phyloP scores from a whole-genome alignment of 2,329 filamentous ascomycete species.

The Penicillium sp. region DNA sequence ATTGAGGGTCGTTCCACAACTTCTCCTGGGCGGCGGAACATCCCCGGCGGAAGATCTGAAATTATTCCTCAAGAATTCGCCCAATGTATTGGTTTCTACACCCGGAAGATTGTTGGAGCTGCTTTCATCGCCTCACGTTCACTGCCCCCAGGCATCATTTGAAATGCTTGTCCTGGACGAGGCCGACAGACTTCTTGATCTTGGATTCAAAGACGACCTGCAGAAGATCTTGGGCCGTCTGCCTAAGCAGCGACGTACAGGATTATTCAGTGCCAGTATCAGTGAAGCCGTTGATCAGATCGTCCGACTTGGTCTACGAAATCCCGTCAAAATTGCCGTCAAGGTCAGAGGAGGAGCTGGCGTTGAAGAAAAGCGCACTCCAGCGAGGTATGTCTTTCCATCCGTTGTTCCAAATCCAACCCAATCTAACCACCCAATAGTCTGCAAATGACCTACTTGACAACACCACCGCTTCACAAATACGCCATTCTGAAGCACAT shows the following conservation, averaged over 20 bases:
- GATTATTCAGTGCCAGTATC: slow-evolving; percentile 92
- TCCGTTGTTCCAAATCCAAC: neutral
- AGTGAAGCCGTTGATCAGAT: slow-evolving; percentile 92
- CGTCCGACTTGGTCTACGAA: slow-evolving; percentile 84
- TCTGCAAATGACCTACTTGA: slow-evolving; percentile 84
- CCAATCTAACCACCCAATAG: slow-evolving; percentile 39
- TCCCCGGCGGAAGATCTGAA: slow-evolving; percentile 82
- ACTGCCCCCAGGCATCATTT: slow-evolving; percentile 83
- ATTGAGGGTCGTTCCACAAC: slow-evolving; percentile 71
- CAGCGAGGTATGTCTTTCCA: slow-evolving; percentile 57
- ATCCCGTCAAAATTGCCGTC: slow-evolving; percentile 91
- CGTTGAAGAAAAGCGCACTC: slow-evolving; percentile 79
- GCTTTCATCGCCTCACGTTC: slow-evolving; percentile 79
- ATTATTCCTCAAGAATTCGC: slow-evolving; percentile 75
- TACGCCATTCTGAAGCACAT: slow-evolving; percentile 71
- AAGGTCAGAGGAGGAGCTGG: slow-evolving; percentile 78
- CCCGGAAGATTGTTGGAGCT: slow-evolving; percentile 87
- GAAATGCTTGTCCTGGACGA: slow-evolving; percentile 92
- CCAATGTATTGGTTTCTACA: slow-evolving; percentile 86
- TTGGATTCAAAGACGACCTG: slow-evolving; percentile 89
- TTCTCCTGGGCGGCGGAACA: slow-evolving; percentile 81
- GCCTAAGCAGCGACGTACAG: slow-evolving; percentile 90
- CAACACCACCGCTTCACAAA: slow-evolving; percentile 74
- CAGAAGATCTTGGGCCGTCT: slow-evolving; percentile 79
- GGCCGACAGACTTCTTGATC: slow-evolving; percentile 85